Evolutionary conservation across 805 yeast species (phyloP).

Genomic region (Ogataea nakhonphanomensis): DNA sequence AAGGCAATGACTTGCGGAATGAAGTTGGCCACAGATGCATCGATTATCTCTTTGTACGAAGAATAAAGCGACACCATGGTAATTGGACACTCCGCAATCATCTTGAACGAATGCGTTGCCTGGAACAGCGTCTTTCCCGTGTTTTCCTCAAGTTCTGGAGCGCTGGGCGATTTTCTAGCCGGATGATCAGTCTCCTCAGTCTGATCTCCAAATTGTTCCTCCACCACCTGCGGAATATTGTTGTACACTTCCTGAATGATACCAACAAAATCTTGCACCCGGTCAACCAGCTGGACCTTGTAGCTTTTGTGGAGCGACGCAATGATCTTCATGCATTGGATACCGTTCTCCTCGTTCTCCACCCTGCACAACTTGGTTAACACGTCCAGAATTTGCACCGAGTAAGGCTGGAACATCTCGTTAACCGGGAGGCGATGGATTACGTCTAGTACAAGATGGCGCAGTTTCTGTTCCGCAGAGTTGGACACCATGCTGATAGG

Average conservation of each 20-base stretch:
- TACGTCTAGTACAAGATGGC: conserved; percentile 74
- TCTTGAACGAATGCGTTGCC: conserved; percentile 82
- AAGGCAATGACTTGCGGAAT: conserved; percentile 79
- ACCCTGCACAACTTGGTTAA: conserved; percentile 57
- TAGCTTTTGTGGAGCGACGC: conserved; percentile 84
- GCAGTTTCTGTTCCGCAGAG: conserved; percentile 72
- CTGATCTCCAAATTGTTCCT: conserved; percentile 54
- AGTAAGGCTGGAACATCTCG: conserved; percentile 73
- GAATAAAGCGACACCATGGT: conserved; percentile 92
- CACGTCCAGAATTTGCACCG: conserved; percentile 54
- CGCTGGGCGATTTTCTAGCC: conserved; percentile 33
- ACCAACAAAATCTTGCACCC: conserved; percentile 75
- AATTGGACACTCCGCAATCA: conserved; percentile 93
- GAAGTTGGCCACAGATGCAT: conserved; percentile 66
- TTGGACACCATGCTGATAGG: conserved; percentile 68
- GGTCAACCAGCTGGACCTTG: conserved; percentile 60
- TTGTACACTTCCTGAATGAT: conserved; percentile 73
- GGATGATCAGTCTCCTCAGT: conserved; percentile 6
- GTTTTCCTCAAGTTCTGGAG: conserved; percentile 39
- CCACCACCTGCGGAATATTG: conserved; percentile 73
- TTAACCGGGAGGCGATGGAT: conserved; percentile 79
- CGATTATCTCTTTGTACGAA: conserved; percentile 73
- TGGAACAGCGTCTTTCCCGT: conserved; percentile 51
- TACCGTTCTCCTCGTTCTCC: conserved; percentile 96
- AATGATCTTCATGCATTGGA: conserved; percentile 80